Base-by-base conservation (phyloP, 2,329 filamentous ascomycete species). In the Dichotomopilus funicola region DNA sequence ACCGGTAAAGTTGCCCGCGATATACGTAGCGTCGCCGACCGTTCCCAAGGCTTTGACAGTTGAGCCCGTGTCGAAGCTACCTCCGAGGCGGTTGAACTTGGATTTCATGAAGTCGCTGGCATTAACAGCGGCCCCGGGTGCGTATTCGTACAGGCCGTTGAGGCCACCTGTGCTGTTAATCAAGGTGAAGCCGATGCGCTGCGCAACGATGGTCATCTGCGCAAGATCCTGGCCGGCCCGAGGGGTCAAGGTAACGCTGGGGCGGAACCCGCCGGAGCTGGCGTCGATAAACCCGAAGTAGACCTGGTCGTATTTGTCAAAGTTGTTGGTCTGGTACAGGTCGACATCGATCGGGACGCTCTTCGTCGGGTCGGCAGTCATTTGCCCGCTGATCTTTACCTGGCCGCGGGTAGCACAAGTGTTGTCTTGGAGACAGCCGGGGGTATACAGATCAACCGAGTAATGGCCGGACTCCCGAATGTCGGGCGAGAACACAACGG, bases 271-370 rank as follows among this genome's bases (percentile, higher is more conserved):
- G 59, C 74, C 75, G 8, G 82, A 86, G 52, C 81, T 84, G 53
- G 85, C 85, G 67, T 97, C 90, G 53, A 99, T 83, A 62, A 84
- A 84, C 47, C 91, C 94, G 62, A 86, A 87, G 72, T 91, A 96
- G 56, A 99, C 85, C 63, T 89, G 85, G 67, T 99, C 94, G 67
- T 95, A 97, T 71, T 99, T 99, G 75, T 97, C 92, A 69, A 86
- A 95, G 68, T 95, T 81, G 72, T 99, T 99, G 13, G 91, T 96
- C 71, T 99, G 94, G 68, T 81, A 95, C 6, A 96, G 74, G 0
- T 81, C 78, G 0, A 78, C 82, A 34, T 81, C 78, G 55, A 85
- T 77, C 5, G 80, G 75, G 38, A 70, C 68, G 50, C 61, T 60
- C 64, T 73, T 63, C 63, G 71, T 66, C 54, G 72, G 65, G 67